phyloP scores from a whole-genome alignment of 1,284 basidiomycete species.

The Cutaneotrichosporon sp. region DNA sequence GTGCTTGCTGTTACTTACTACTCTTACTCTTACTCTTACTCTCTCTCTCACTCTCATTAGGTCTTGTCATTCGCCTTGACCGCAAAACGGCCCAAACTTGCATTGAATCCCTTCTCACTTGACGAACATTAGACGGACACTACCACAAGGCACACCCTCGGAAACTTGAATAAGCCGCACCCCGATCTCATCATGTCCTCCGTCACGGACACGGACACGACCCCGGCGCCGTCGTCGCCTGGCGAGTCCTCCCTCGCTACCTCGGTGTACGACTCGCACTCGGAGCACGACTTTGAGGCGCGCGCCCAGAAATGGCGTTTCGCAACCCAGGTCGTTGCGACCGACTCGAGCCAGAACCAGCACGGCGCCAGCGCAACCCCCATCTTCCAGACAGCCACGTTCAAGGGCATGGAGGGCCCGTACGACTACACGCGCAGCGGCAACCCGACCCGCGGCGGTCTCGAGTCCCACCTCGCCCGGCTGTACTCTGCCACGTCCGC shows the following conservation, averaged over 20 bases:
- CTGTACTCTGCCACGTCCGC: constrained; percentile 84
- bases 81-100: background rate
- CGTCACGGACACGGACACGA: constrained; percentile 7
- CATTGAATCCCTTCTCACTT: background rate
- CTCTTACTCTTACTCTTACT: background rate
- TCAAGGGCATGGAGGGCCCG: constrained; percentile 81
- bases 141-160: background rate
- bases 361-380: constrained; percentile 90
- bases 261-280: constrained; percentile 27
- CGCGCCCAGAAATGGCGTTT: constrained; percentile 41
- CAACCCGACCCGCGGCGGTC: constrained; percentile 91
- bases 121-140: too few species aligned
- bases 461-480: constrained; percentile 92
- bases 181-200: constrained; percentile 1
- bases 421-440: constrained; percentile 95
- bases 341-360: constrained; percentile 84
- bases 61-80: too few species aligned
- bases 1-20: background rate
- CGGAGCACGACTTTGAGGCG: constrained; percentile 30
- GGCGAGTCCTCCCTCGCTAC: constrained; percentile 37
- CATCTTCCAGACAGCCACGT: constrained; percentile 97
- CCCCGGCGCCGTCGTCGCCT: constrained; percentile 28
- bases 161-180: background rate
- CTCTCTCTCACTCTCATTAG: too few species aligned
- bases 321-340: constrained; percentile 64